Evolutionary conservation across 2,329 filamentous ascomycete genomes (phyloP), one percentile per base, ranked within the genome.

Genomic region (Penicillium crustosum): DNA sequence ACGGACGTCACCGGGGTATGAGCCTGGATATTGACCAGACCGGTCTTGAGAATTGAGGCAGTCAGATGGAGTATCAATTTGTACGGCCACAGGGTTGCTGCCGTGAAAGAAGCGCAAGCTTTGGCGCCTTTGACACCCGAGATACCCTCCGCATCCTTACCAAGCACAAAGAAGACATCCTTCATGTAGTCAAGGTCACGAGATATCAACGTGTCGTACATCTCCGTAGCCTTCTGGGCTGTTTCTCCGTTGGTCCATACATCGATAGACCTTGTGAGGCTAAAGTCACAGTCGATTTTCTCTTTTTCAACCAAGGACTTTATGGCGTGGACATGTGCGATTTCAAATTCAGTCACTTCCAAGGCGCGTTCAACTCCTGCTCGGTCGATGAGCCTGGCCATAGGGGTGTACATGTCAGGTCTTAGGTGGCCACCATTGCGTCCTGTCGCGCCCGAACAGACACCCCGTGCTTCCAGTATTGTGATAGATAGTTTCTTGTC

Each of bases 61-160:
- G 44, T 77, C 0, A 93, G 80, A 73, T 85, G 88, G 2, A 86
- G 79, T 3, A 96, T 87, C 29, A 95, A 83, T 76, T 94, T 95
- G 73, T 95, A 96, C 0, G 91, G 92, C 74, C 75, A 78, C 33
- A 77, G 61, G 2, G 70, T 70, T 5, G 65, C 75, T 0, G 74
- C 67, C 3, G 75, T 75, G 51, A 68, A 76, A 4, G 70, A 69
- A 13, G 77, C 70, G 35, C 70, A 74, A 3, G 69, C 71, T 54
- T 73, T 72, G 2, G 76, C 75, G 21, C 70, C 75, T 53, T 77
- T 77, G 38, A 78, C 72, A 2, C 76, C 73, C 4, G 74, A 78
- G 15, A 75, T 67, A 65, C 64, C 64, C 54, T 76, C 73, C 0
- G 69, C 74, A 64, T 61, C 49, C 62, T 71, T 41, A 53, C 62